Base-by-base conservation (phyloP, 495 filamentous ascomycete genomes). In the Amorphotheca resinae region DNA sequence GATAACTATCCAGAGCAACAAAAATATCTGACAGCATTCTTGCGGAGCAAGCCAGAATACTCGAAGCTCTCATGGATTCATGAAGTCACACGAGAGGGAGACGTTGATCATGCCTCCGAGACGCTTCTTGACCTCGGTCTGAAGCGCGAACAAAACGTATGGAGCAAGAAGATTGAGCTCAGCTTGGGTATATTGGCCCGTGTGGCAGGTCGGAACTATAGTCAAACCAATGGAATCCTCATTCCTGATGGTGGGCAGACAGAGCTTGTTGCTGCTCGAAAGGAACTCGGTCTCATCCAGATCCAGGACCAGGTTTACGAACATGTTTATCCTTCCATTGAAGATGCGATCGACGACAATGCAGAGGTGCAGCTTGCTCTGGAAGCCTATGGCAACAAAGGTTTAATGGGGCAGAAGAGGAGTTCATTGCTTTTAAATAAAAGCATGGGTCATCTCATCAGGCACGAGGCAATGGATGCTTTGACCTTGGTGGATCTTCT, bases 51-150 rank as follows among this genome's bases (percentile, higher is more conserved):
- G 49, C 72, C 75, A 8, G 62, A 74, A 48, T 79, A 84, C 34
- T 74, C 77, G 30, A 84, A 82, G 51, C 59, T 95, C n/a, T 70
- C 79, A 30, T 98, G 91, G 91, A 89, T 98, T 61, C 89, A 96
- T 59, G 87, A 95, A 53, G 74, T 95, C 15, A 62, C 73, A 39
- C 67, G 73, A 16, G 79, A 86, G 55, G 67, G 77, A 41, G 73
- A 91, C 40, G 89, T 82, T 49, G 64, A 71, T 23, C 67, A 67
- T 44, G 88, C 89, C 11, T 77, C 77, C 8, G 59, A 73, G 22
- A 77, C 70, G 0, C 69, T 98, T 21, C 60, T 80, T 21, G 60
- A 71, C 8, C 61, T 83, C 3, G 87, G 82, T 8, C 59, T 76
- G 25, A 62, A 66, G 21, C 70, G 72, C 33, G 84, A 95, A 54